Conservation (phyloP, 345 rosid species). For the Bruguiera gymnorhiza region DNA sequence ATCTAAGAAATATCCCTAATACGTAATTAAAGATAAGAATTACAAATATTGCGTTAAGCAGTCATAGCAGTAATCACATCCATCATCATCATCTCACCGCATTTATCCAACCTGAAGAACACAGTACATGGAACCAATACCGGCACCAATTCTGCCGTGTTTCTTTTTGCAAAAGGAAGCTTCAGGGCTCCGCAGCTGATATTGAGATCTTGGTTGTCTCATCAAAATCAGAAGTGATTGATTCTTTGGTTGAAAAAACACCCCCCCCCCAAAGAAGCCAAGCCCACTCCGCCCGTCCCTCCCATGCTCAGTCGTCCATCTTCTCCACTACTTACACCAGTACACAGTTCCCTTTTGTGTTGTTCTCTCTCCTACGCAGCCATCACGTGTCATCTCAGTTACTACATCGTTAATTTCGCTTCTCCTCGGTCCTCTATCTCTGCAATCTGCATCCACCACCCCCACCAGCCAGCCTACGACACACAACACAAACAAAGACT, state of each 20-base stretch:
- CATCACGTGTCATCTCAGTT: constrained; percentile 48
- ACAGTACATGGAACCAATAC: too few relatives aligned
- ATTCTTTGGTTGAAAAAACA: background rate
- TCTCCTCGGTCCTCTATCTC: constrained; percentile 16
- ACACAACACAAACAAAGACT: background rate
- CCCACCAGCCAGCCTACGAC: constrained; percentile 12
- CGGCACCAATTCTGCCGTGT: too few relatives aligned
- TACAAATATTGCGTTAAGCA: too few relatives aligned
- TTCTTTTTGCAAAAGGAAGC: too few relatives aligned
- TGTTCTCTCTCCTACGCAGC: constrained; percentile 45
- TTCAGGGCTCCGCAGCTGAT: too few relatives aligned
- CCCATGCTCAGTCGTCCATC: too few relatives aligned
- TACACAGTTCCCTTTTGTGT: background rate
- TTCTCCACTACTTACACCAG: background rate
- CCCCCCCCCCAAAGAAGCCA: background rate
- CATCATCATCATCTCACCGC: too few relatives aligned
- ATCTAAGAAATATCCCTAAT: too few relatives aligned
- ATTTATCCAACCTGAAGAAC: too few relatives aligned
- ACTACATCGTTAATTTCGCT: constrained; percentile 42
- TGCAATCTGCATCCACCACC: constrained; percentile 13
- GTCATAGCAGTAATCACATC: too few relatives aligned
- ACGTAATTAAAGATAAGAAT: too few relatives aligned
- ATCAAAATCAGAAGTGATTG: constrained; percentile 33
- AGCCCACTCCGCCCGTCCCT: background rate
- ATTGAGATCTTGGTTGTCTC: background rate